Percentiles rank a stretch among this genome's conserved stretches.
phyloP scores from a whole-genome alignment of 306 rosid species.

The Acacia melanoxylon region DNA sequence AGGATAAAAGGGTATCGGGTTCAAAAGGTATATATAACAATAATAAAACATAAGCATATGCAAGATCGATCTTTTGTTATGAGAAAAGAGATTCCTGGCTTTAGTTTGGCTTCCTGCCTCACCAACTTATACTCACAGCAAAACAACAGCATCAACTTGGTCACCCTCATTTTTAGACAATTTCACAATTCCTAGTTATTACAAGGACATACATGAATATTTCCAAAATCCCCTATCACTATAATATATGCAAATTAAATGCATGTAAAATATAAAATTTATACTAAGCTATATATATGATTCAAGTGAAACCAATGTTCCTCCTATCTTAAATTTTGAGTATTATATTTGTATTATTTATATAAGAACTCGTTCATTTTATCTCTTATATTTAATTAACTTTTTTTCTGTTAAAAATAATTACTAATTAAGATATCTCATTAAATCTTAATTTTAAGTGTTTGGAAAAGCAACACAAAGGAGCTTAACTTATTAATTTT shows the following conservation, averaged over 20 bases:
- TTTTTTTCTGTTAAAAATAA: not conserved
- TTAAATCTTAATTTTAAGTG: too few relatives aligned
- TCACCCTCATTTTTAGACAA: not conserved
- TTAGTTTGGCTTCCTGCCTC: slow-evolving; percentile 31
- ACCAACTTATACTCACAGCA: slow-evolving; percentile 35
- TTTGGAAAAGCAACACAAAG: too few relatives aligned
- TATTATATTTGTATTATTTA: too few relatives aligned
- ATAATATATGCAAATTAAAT: too few relatives aligned
- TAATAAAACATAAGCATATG: slow-evolving; percentile 14
- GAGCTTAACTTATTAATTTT: not conserved
- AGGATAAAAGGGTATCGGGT: slow-evolving; percentile 53
- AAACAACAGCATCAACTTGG: not conserved
- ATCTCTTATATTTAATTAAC: not conserved
- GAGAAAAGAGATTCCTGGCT: slow-evolving; percentile 63
- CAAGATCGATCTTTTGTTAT: slow-evolving; percentile 50
- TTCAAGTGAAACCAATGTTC: too few relatives aligned
- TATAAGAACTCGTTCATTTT: not conserved
- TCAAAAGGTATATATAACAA: slow-evolving; percentile 38
- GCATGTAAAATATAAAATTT: not conserved
- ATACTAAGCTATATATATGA: too few relatives aligned
- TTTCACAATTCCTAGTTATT: not conserved
- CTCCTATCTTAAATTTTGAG: not conserved
- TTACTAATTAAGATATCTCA: not conserved
- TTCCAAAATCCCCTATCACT: not conserved
- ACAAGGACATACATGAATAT: not conserved